These are phyloP conservation scores for Wallacemonas sp. DNA, from an alignment of 208 protist genomes.

Conservation along the genomic window DNA sequence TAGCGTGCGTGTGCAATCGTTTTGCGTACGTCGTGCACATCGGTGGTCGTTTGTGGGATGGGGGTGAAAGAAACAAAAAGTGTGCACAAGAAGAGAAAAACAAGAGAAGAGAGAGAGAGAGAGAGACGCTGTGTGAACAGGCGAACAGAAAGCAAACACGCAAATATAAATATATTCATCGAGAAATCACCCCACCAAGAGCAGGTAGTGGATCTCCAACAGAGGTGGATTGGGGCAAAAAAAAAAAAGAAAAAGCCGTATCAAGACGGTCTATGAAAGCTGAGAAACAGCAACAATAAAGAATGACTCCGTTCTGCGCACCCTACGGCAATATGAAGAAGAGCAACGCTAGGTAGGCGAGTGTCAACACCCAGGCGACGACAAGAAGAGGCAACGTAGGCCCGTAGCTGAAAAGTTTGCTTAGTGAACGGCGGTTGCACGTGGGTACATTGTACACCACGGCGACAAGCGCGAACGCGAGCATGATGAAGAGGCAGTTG, in stretches of 20 bases:
- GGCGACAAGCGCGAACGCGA: conserved; percentile 13
- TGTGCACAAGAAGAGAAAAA: too few species aligned
- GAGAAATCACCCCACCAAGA: too few species aligned
- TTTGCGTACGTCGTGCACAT: too few species aligned
- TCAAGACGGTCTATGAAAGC: too few species aligned
- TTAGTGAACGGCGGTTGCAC: neutral
- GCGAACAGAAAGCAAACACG: too few species aligned
- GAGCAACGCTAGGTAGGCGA: conserved; percentile 1
- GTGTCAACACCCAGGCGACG: conserved; percentile 7
- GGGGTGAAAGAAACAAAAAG: too few species aligned
- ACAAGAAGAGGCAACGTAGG: neutral
- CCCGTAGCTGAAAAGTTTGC: neutral
- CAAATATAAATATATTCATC: too few species aligned
- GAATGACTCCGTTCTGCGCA: neutral
- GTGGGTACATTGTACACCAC: conserved; percentile 8
- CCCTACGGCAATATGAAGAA: conserved; percentile 14
- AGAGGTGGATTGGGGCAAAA: conserved; percentile 9
- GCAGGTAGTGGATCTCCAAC: too few species aligned
- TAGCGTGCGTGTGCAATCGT: too few species aligned
- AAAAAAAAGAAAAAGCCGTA: conserved; percentile 10
- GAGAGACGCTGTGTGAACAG: too few species aligned
- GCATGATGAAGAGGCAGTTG: conserved; percentile 9
- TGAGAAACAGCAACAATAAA: neutral
- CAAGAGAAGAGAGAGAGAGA: too few species aligned
- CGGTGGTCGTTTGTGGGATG: too few species aligned